A percentile compares a stretch with the other conserved stretches of the same genome.
These are phyloP conservation scores for Fagopyrum tataricum DNA, from an alignment of 148 eudicot genomes.

Conservation along the genomic window DNA sequence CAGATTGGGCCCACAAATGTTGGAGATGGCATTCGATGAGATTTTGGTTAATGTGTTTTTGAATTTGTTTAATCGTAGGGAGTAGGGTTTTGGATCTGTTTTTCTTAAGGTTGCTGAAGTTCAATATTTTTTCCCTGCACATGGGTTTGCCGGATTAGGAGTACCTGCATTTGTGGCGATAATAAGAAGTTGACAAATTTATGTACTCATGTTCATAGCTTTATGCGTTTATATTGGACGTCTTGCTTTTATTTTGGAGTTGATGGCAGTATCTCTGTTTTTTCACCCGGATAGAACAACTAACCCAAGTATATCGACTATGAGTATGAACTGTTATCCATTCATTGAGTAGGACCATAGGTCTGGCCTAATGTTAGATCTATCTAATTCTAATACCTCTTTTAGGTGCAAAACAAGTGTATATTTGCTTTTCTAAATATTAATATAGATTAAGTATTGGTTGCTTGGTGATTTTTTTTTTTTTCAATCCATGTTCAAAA, in stretches of 20 bases:
- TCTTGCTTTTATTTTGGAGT: neutral
- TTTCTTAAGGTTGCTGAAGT: neutral
- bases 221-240: neutral
- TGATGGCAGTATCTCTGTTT: neutral
- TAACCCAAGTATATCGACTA: neutral
- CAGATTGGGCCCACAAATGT: conserved; percentile 2
- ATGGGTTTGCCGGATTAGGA: conserved; percentile 1
- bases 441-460: neutral
- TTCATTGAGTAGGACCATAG: neutral
- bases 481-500: neutral
- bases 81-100: conserved; percentile 2
- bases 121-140: neutral
- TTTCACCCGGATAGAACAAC: neutral
- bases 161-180: neutral
- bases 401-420: neutral
- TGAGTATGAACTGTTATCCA: neutral
- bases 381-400: neutral
- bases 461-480: neutral
- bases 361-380: neutral
- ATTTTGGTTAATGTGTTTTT: neutral
- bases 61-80: neutral
- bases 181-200: neutral
- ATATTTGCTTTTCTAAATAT: neutral
- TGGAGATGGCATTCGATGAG: conserved; percentile 7
- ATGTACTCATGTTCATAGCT: neutral